Evolutionary conservation across 2,329 filamentous ascomycete genomes (phyloP), one percentile per base, ranked within the genome.

Genomic region (Fusarium equiseti): DNA sequence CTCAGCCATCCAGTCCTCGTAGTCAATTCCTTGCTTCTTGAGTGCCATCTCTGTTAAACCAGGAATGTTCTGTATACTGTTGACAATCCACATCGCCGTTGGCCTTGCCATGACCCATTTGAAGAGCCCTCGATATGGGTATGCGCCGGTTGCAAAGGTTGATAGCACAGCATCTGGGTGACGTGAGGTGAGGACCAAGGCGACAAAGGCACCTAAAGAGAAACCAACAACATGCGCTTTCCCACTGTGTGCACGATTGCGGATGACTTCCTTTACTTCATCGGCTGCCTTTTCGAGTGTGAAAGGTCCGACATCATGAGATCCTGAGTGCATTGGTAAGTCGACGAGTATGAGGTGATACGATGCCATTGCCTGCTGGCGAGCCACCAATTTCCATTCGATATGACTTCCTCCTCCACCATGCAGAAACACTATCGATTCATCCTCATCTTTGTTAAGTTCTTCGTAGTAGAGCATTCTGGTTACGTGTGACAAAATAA

Each of bases 211-310:
- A 2, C 67, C 67, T 15, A 80, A 77, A 0, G 81, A 83, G 12
- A 83, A 35, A 5, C 81, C 82, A 12, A 83, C 80, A n/a, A 83
- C 32, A 58, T 83, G 81, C 9, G 82, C 82, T 4, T 68, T 72
- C 8, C 76, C 74, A 32, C 74, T 74, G 29, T 80, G 77, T 0
- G 81, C 81, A 44, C 78, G 75, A 2, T 62, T 54, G 8, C 67
- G 70, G 32, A 83, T 82, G 38, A 82, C 72, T 2, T 70, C 63
- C 6, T 75, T 76, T 13, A 83, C 72, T 27, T 63, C 53, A 3
- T 73, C 58, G 1, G 70, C 60, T 4, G 67, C 63, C 1, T 26
- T 43, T 3, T 52, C 18, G 0, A 66, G 45, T 0, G 60, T 46
- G 5, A 66, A 57, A 0, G 63, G 64, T 10, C 40, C 45, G 0